A percentile compares a stretch with the other conserved stretches of the same genome.
Conservation (phyloP, 164 flowering plant genomes). For the Chloranthus sessilifolius region DNA sequence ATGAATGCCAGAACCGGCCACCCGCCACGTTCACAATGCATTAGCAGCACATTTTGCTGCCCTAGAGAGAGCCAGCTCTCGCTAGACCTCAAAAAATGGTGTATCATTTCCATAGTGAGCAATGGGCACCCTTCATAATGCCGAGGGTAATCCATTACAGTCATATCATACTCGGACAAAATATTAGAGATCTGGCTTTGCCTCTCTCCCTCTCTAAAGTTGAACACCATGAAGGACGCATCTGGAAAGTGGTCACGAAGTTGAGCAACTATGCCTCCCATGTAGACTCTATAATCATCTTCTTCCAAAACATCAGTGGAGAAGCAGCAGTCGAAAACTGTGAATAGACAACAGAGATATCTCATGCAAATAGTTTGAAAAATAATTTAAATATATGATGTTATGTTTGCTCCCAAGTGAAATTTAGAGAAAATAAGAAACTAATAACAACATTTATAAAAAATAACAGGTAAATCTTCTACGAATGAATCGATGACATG, state of each 20-base stretch:
- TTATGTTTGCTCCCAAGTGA: no score
- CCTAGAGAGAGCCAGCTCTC: slow-evolving; percentile 94
- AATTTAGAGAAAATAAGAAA: no score
- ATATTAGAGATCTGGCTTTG: slow-evolving; percentile 45
- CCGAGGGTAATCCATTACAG: slow-evolving; percentile 92
- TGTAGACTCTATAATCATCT: slow-evolving; percentile 58
- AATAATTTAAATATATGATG: no score
- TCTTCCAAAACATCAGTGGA: slow-evolving; percentile 57
- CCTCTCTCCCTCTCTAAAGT: slow-evolving; percentile 63
- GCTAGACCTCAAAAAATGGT: slow-evolving; percentile 80
- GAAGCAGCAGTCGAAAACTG: slow-evolving; percentile 94
- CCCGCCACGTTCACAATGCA: slow-evolving; percentile 96
- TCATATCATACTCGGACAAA: slow-evolving; percentile 69
- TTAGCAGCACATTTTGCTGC: slow-evolving; percentile 61
- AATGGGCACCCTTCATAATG: slow-evolving; percentile 87
- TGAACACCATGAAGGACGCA: slow-evolving; percentile 77
- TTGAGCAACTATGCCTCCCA: slow-evolving; percentile 56
- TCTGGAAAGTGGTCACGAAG: slow-evolving; percentile 72
- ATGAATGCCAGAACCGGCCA: slow-evolving; percentile 95
- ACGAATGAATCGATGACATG: no score
- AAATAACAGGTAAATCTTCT: no score
- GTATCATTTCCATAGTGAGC: slow-evolving; percentile 76
- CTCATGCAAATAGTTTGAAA: no score
- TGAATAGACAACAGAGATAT: slow-evolving; percentile 11
- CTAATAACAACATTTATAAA: not conserved